Conservation (phyloP, 495 filamentous ascomycete species). For the Lophiotrema nucula region DNA sequence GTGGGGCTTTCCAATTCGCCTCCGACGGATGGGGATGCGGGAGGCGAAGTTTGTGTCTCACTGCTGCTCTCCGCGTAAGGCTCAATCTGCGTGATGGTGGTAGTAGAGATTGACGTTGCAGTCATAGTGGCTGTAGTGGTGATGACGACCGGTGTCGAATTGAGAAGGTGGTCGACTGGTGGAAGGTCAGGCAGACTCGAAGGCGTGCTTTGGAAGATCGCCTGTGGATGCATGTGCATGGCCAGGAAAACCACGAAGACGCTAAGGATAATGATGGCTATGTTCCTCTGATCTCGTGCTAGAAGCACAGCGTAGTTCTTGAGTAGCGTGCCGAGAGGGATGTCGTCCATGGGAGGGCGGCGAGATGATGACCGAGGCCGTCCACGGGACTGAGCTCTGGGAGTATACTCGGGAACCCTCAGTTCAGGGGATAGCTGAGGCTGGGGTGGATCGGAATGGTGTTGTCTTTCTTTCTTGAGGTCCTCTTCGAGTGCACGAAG, state of each 20-base stretch:
- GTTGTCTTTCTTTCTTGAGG: slow-evolving; percentile 6
- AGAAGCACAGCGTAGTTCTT: slow-evolving; percentile 67
- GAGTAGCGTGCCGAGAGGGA: slow-evolving; percentile 51
- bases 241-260: slow-evolving; percentile 24
- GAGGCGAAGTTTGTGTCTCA: no score
- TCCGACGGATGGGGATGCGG: no score
- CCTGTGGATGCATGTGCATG: slow-evolving; percentile 3
- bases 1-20: no score
- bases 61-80: neutral
- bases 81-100: slow-evolving; percentile 13
- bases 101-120: slow-evolving; percentile 4
- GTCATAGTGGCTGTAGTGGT: slow-evolving; percentile 25
- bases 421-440: neutral
- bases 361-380: slow-evolving; percentile 6
- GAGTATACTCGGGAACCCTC: neutral
- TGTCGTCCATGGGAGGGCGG: slow-evolving; percentile 18
- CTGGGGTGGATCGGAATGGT: neutral
- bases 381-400: slow-evolving; percentile 5
- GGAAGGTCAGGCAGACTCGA: slow-evolving; percentile 5
- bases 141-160: slow-evolving; percentile 3
- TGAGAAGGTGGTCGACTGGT: neutral
- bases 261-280: slow-evolving; percentile 60
- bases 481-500: slow-evolving; percentile 20
- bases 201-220: neutral
- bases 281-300: slow-evolving; percentile 67